phyloP scores from a whole-genome alignment of 352 stramenopile genomes.

The Phytophthora brassicae region DNA sequence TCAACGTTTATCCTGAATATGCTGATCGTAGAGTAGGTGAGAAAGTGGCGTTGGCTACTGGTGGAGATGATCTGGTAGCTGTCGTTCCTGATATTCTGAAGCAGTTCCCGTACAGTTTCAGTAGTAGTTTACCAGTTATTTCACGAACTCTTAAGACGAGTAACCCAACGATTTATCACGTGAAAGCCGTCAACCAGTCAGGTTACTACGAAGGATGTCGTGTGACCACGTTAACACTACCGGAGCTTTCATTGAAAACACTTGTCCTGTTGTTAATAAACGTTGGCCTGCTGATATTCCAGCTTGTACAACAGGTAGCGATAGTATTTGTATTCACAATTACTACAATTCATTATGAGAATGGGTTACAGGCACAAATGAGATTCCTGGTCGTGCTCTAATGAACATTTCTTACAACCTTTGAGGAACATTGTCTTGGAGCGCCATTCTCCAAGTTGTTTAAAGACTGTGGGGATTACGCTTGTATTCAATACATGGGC shows the following conservation, averaged over 20 bases:
- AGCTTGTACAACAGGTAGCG: conserved; percentile 17
- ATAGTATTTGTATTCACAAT: conserved; percentile 32
- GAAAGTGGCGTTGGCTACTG: conserved; percentile 27
- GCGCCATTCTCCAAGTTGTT: conserved; percentile 17
- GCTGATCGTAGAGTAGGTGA: conserved; percentile 26
- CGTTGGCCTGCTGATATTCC: conserved; percentile 32
- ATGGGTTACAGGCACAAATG: conserved; percentile 18
- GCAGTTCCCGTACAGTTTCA: conserved; percentile 29
- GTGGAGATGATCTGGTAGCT: conserved; percentile 15
- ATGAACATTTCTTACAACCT: conserved; percentile 29
- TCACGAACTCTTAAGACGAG: conserved; percentile 16
- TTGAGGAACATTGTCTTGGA: conserved; percentile 21
- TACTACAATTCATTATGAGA: conserved; percentile 39
- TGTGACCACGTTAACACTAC: conserved; percentile 23
- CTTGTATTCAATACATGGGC: conserved; percentile 17
- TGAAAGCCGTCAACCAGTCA: conserved; percentile 27
- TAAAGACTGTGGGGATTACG: conserved; percentile 30
- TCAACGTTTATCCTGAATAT: conserved; percentile 33
- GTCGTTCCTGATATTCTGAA: conserved; percentile 31
- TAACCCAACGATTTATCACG: too few species aligned
- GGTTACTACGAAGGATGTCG: conserved; percentile 29
- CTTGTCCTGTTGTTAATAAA: conserved; percentile 13
- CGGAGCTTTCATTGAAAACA: conserved; percentile 26
- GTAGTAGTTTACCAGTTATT: conserved; percentile 19
- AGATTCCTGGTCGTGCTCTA: conserved; percentile 15